These are phyloP conservation scores for Pistacia vera DNA, from an alignment of 345 rosid species.

Conservation along the genomic window DNA sequence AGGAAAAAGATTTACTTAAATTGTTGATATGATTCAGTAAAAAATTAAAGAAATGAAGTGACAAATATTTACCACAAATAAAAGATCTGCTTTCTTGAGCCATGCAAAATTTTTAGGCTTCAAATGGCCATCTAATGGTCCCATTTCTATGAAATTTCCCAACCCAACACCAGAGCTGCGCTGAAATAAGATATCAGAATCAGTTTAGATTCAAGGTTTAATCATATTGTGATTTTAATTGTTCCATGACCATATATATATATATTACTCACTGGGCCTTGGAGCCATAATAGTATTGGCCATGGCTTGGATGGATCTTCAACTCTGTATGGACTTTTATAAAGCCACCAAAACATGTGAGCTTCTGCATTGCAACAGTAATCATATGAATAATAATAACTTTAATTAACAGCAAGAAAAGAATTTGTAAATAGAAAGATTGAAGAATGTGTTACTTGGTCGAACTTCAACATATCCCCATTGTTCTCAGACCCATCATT, in stretches of 20 bases:
- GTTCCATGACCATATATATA: neutral
- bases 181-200: constrained; percentile 12
- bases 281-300: constrained; percentile 45
- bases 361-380: constrained; percentile 27
- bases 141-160: constrained; percentile 47
- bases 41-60: neutral
- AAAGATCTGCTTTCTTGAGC: constrained; percentile 48
- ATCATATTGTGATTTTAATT: neutral
- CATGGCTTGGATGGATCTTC: constrained; percentile 42
- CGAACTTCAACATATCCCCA: constrained; percentile 52
- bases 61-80: constrained; percentile 36
- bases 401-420: no score
- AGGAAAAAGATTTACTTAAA: no score
- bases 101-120: constrained; percentile 37
- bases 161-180: constrained; percentile 40
- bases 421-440: no score
- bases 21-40: neutral
- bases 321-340: constrained; percentile 45
- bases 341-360: constrained; percentile 46
- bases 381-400: no score
- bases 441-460: constrained; percentile 25
- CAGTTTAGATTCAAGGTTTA: neutral
- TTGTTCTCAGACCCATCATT: constrained; percentile 41
- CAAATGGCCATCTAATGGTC: constrained; percentile 39
- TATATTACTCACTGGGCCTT: constrained; percentile 36